Evolutionary conservation across 2,329 filamentous ascomycete genomes (phyloP).

Genomic region (Diaporthe helianthi): DNA sequence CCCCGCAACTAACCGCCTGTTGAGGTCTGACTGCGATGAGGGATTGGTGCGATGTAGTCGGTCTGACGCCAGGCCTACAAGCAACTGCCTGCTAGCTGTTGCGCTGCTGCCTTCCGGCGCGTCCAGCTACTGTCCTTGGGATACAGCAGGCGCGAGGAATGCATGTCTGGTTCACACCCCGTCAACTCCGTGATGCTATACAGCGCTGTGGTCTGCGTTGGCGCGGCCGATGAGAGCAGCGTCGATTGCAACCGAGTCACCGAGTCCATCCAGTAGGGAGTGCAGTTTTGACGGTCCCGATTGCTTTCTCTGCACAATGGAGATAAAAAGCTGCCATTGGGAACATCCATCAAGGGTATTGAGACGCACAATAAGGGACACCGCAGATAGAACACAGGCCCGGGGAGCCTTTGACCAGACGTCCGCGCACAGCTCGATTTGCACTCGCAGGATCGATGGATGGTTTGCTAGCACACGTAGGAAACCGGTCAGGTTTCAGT

Average conservation of each 20-base stretch:
- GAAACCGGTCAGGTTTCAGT: background rate
- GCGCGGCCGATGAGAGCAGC: background rate
- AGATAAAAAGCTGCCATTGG: background rate
- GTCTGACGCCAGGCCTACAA: conserved; percentile 9
- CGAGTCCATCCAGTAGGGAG: background rate
- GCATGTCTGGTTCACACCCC: conserved; percentile 9
- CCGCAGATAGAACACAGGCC: background rate
- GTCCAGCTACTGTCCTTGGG: background rate
- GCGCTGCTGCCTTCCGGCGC: background rate
- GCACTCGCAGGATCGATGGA: conserved; percentile 11
- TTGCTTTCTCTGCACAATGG: background rate
- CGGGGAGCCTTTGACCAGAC: background rate
- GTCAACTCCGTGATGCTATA: conserved; percentile 4
- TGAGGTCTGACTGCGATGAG: conserved; percentile 6
- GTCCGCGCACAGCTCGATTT: background rate
- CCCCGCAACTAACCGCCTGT: conserved; percentile 31
- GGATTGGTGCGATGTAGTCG: background rate
- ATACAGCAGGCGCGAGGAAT: background rate
- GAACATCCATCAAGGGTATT: background rate
- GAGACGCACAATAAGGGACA: background rate
- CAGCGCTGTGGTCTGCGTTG: conserved; percentile 9
- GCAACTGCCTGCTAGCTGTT: background rate
- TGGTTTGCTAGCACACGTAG: background rate
- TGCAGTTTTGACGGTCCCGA: background rate
- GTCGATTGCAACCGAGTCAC: background rate